phyloP scores from a whole-genome alignment of 179 eudicot species.

The Heliamphora pulchella region DNA sequence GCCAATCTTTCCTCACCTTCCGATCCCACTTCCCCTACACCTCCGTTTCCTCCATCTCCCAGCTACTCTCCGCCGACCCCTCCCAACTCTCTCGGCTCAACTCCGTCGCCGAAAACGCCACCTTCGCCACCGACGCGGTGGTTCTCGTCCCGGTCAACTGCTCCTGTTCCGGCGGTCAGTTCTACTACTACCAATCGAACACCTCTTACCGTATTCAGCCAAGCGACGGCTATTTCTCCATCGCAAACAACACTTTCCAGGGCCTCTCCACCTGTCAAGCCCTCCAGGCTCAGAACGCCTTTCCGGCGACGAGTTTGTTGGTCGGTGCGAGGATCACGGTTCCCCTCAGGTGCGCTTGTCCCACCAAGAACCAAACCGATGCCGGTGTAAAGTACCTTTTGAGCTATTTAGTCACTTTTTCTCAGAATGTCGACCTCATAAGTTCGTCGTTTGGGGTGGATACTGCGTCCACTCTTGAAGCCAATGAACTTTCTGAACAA shows the following conservation, averaged over 20 bases:
- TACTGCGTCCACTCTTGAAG: slow-evolving; percentile 27
- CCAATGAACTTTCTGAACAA: slow-evolving; percentile 35
- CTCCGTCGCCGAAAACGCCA: slow-evolving; percentile 25
- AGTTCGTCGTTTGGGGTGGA: slow-evolving; percentile 32
- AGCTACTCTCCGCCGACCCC: slow-evolving; percentile 32
- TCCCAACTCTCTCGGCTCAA: slow-evolving; percentile 50
- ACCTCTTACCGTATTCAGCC: slow-evolving; percentile 20
- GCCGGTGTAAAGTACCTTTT: slow-evolving; percentile 37
- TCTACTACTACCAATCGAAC: slow-evolving; percentile 20
- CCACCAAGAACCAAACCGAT: slow-evolving; percentile 36
- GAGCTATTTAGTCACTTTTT: slow-evolving; percentile 31
- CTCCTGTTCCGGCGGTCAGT: slow-evolving; percentile 34
- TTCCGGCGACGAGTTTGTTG: slow-evolving; percentile 10
- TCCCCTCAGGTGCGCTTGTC: slow-evolving; percentile 60
- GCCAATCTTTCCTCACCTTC: slow-evolving; percentile 62
- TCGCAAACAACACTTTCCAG: slow-evolving; percentile 35
- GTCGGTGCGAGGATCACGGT: slow-evolving; percentile 25
- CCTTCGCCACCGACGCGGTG: slow-evolving; percentile 24
- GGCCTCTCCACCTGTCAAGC: slow-evolving; percentile 50
- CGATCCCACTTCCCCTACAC: slow-evolving; percentile 39
- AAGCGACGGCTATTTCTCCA: slow-evolving; percentile 7
- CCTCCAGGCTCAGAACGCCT: slow-evolving; percentile 25
- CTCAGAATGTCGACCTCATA: slow-evolving; percentile 22
- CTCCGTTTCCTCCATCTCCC: slow-evolving; percentile 47
- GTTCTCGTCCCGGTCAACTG: slow-evolving; percentile 46